Evolutionary conservation across 768 basidiomycete species (phyloP).

Genomic region (Inosperma sp.): DNA sequence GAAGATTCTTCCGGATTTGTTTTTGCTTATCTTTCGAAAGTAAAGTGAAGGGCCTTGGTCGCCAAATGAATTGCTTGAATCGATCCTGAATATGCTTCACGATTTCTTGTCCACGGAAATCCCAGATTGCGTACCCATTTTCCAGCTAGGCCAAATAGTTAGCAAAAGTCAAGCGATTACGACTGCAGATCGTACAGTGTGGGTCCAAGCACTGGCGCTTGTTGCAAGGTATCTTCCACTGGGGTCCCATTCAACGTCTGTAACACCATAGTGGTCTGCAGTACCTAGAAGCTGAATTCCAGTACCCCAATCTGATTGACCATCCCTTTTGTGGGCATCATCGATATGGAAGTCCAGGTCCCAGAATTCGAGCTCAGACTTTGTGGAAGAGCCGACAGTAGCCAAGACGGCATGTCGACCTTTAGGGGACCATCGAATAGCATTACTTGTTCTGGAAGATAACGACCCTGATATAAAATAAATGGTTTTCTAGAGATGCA

Average conservation of each 20-base stretch:
- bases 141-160: slow-evolving; percentile 60
- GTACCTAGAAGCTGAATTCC: slow-evolving; percentile 82
- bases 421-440: slow-evolving; percentile 93
- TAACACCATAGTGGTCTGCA: slow-evolving; percentile 94
- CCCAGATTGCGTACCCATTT: slow-evolving; percentile 95
- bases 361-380: slow-evolving; percentile 99
- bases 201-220: slow-evolving; percentile 92
- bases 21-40: slow-evolving; percentile 86
- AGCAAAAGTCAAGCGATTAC: not conserved
- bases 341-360: slow-evolving; percentile 89
- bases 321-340: slow-evolving; percentile 43
- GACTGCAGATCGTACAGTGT: slow-evolving; percentile 53
- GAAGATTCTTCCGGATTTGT: slow-evolving; percentile 79
- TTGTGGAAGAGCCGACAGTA: slow-evolving; percentile 90
- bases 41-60: slow-evolving; percentile 87
- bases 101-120: slow-evolving; percentile 96
- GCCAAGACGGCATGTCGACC: slow-evolving; percentile 95
- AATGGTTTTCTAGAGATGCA: slow-evolving; percentile 10
- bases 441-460: slow-evolving; percentile 81
- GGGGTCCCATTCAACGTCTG: slow-evolving; percentile 98
- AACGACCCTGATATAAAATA: slow-evolving; percentile 53
- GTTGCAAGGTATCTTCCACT: slow-evolving; percentile 91
- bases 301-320: slow-evolving; percentile 71
- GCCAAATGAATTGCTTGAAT: slow-evolving; percentile 99
- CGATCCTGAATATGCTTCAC: slow-evolving; percentile 83